Base-by-base conservation (phyloP, 148 eudicot species). In the Rhododendron ferrugineum region DNA sequence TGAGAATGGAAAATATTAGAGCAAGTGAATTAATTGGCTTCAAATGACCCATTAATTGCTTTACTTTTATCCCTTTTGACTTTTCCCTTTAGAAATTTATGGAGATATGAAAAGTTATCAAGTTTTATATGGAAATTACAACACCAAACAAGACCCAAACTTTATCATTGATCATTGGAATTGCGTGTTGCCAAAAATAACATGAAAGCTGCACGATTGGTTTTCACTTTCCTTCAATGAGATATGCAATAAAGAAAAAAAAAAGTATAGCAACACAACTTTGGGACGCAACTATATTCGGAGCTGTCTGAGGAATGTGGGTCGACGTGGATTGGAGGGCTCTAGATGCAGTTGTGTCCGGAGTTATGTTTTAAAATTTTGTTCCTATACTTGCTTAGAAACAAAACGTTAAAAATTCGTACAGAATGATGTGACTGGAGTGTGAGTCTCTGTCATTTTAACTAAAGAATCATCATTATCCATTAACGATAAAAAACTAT, bases 11-110 rank as follows among this genome's bases (percentile, higher is more conserved):
- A 64, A 64, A 26, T 64, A 64, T 62, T 36, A 36, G 77, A 16
- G 34, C 62, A 85, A 79, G 86, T 85, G 76, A 68, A 58, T 66
- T 62, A 68, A 42, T 66, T 62, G 83, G 28, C 44, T 46, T 28
- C 36, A 49, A 72, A 68, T n/a, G 72, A 64, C 32, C 30, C 30
- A n/a, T 23, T 64, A 5, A 40, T 46, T 50, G 66, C 46, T 82
- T 50, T 72, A 58, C n/a, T 78, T 6, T 54, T 46, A 56, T 18
- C 28, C 5, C 4, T 56, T 56, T 78, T 42, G 36, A 77, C 70
- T 18, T 77, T 58, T 54, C 54, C 82, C 9, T 0, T 1, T 46
- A 62, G 82, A 37, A 79, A 76, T 73, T 14, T 73, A 6, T 14
- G 6, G 66, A 64, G 64, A 79, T 46, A 58, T 76, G 42, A 75